phyloP scores from a whole-genome alignment of 805 yeast genomes.

The Yamadazyma kitorensis region DNA sequence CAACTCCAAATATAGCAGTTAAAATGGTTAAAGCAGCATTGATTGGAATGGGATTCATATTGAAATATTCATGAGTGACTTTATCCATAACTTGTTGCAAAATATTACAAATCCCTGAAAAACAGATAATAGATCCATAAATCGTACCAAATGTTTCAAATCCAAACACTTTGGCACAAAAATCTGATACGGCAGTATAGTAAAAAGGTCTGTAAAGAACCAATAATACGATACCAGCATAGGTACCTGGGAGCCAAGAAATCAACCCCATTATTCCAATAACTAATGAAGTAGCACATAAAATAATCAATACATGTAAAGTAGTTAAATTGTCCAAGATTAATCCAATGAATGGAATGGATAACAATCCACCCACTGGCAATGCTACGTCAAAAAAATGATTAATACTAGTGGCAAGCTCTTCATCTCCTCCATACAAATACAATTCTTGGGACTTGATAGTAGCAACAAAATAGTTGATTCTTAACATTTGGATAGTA shows the following conservation, averaged over 20 bases:
- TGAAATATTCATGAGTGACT: conserved; percentile 48
- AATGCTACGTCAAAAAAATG: conserved; percentile 80
- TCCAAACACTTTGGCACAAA: conserved; percentile 63
- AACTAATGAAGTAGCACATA: conserved; percentile 52
- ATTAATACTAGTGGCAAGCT: conserved; percentile 57
- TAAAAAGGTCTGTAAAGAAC: conserved; percentile 66
- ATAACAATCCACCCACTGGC: conserved; percentile 83
- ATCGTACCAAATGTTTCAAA: conserved; percentile 59
- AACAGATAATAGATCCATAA: conserved; percentile 54
- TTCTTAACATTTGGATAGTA: conserved; percentile 84
- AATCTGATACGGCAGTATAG: conserved; percentile 56
- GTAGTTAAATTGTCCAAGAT: conserved; percentile 74
- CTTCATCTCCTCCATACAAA: conserved; percentile 46
- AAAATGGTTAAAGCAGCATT: conserved; percentile 53
- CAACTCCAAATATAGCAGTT: conserved; percentile 52
- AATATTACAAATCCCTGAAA: conserved; percentile 51
- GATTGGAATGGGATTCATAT: conserved; percentile 59
- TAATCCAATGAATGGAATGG: conserved; percentile 85
- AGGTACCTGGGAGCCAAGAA: conserved; percentile 53
- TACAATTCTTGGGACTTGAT: conserved; percentile 77
- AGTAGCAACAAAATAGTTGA: conserved; percentile 92
- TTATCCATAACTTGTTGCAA: conserved; percentile 46
- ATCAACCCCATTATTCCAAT: conserved; percentile 75
- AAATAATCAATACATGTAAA: conserved; percentile 49
- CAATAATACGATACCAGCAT: conserved; percentile 65